These are phyloP conservation scores for Aureoboletus auriporus DNA, from an alignment of 768 basidiomycete species.

Conservation along the genomic window DNA sequence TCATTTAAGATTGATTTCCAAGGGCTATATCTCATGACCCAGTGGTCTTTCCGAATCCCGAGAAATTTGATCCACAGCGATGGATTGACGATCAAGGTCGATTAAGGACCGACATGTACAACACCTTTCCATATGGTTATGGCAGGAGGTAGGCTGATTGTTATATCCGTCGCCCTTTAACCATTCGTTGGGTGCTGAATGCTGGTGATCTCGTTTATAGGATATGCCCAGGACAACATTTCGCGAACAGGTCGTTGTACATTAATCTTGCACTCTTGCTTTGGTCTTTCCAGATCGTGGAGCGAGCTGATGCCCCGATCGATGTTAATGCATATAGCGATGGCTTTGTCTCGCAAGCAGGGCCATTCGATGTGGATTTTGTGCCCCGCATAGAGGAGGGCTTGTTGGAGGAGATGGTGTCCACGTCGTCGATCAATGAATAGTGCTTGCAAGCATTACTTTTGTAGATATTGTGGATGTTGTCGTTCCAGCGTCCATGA, in stretches of 20 bases:
- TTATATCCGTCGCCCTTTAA: not conserved
- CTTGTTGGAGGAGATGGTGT: conserved; percentile 8
- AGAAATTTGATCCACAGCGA: conserved; percentile 50
- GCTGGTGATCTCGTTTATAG: conserved; percentile 21
- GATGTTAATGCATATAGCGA: conserved; percentile 54
- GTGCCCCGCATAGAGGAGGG: conserved; percentile 36
- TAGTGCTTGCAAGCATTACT: too few species aligned
- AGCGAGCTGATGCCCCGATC: conserved; percentile 48
- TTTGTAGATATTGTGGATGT: too few species aligned
- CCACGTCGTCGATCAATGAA: not conserved
- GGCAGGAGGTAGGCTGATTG: conserved; percentile 34
- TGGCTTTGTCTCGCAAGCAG: conserved; percentile 50
- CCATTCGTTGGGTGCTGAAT: not conserved
- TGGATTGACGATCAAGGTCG: conserved; percentile 44
- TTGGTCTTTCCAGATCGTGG: conserved; percentile 56
- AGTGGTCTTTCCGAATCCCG: conserved; percentile 29
- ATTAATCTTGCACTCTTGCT: conserved; percentile 56
- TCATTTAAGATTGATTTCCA: not conserved
- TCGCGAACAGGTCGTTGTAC: conserved; percentile 50
- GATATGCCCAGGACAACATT: conserved; percentile 57
- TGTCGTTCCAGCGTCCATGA: too few species aligned
- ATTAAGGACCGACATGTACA: conserved; percentile 40
- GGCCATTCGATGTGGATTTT: conserved; percentile 54
- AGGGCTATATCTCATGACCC: conserved; percentile 26
- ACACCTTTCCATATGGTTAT: conserved; percentile 47